Evolutionary conservation across 2,329 filamentous ascomycete species (phyloP).

Genomic region (Colletotrichum viniferum): DNA sequence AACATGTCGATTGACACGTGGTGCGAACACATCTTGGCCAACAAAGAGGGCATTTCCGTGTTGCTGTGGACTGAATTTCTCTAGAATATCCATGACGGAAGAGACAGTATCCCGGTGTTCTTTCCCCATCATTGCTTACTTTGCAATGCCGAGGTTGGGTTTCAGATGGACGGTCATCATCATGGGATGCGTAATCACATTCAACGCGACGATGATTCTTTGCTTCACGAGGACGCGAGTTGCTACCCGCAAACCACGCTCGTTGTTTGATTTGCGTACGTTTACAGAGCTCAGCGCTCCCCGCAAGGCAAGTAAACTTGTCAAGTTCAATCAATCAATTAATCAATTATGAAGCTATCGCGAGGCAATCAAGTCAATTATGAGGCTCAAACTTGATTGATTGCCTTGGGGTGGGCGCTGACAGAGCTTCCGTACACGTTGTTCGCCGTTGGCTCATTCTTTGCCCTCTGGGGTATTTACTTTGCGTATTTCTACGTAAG

Average conservation of each 20-base stretch:
- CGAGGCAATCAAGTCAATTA: too few relatives aligned
- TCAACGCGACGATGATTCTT: too few relatives aligned
- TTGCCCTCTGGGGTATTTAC: neutral
- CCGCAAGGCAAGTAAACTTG: too few relatives aligned
- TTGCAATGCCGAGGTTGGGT: too few relatives aligned
- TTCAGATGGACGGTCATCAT: too few relatives aligned
- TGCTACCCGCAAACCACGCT: neutral
- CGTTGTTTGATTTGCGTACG: neutral
- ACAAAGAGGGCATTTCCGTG: neutral
- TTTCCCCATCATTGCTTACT: neutral
- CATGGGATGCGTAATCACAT: rapidly evolving
- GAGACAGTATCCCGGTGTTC: rapidly evolving
- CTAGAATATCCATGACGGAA: neutral
- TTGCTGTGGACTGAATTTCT: neutral
- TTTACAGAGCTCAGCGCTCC: rapidly evolving
- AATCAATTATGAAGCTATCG: too few relatives aligned
- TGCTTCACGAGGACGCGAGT: neutral
- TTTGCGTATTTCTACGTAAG: neutral
- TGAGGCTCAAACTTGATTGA: too few relatives aligned
- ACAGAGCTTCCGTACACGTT: neutral
- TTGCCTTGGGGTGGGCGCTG: too few relatives aligned
- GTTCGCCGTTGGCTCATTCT: rapidly evolving
- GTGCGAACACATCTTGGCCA: neutral
- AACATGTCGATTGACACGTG: neutral
- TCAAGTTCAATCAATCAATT: too few relatives aligned